These are phyloP conservation scores for Tetrahymena elliotti DNA, from an alignment of 73 alveolate genomes.

Conservation along the genomic window DNA sequence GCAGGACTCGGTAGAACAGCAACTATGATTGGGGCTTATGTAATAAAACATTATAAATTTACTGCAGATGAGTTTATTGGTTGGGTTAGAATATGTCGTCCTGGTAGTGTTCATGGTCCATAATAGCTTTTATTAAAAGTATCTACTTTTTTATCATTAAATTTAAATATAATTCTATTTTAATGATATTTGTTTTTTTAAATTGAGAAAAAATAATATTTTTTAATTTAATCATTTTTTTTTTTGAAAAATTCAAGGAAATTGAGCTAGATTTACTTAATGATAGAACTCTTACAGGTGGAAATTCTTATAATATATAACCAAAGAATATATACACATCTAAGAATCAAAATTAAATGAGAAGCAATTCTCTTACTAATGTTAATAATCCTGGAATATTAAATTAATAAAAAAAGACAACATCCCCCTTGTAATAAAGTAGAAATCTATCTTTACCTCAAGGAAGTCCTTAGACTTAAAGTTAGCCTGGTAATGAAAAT, in stretches of 20 bases:
- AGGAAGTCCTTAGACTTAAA: neutral
- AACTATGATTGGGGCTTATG: conserved; percentile 67
- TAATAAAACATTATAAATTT: conserved; percentile 56
- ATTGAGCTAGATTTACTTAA: neutral
- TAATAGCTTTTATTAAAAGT: conserved; percentile 42
- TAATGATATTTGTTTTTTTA: too few relatives aligned
- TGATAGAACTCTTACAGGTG: neutral
- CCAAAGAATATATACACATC: neutral
- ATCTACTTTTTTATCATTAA: neutral
- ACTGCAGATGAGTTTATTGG: conserved; percentile 73
- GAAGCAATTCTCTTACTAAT: neutral
- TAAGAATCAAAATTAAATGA: neutral
- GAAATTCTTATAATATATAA: neutral
- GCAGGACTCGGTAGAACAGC: conserved; percentile 90
- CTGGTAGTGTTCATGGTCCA: conserved; percentile 67
- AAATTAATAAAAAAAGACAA: neutral
- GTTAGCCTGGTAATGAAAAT: neutral
- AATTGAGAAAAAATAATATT: too few relatives aligned
- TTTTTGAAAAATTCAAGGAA: neutral
- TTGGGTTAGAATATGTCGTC: conserved; percentile 71
- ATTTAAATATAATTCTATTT: too few relatives aligned
- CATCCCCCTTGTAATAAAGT: neutral
- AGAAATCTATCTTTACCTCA: neutral
- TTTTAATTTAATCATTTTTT: neutral
- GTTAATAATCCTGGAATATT: neutral